Evolutionary conservation across 148 eudicot genomes (phyloP).

Genomic region (Euryodendron excelsum): DNA sequence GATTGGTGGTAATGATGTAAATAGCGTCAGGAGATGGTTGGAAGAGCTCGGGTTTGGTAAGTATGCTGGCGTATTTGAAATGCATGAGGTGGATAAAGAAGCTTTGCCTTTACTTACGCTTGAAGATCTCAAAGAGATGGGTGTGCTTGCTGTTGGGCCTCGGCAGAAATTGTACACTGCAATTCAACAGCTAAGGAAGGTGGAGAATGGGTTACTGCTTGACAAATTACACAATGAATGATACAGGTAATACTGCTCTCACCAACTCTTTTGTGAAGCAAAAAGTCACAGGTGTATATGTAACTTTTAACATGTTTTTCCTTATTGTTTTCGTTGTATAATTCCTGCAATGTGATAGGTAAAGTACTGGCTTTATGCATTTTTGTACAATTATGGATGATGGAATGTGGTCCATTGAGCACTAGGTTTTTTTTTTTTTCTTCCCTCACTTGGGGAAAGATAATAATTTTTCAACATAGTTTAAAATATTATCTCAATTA

Average conservation of each 20-base stretch:
- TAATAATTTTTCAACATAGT: background rate
- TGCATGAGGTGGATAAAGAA: constrained; percentile 24
- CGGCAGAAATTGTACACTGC: constrained; percentile 22
- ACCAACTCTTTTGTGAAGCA: background rate
- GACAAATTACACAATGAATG: background rate
- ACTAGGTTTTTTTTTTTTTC: background rate
- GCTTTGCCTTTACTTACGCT: constrained; percentile 22
- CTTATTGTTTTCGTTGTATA: background rate
- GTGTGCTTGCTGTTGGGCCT: constrained; percentile 22
- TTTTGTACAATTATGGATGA: background rate
- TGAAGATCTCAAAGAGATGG: constrained; percentile 27
- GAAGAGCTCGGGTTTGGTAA: constrained; percentile 22
- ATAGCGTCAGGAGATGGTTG: constrained; percentile 19
- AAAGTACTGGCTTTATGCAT: background rate
- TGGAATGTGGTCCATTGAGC: background rate
- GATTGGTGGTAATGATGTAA: background rate
- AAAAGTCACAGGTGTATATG: background rate
- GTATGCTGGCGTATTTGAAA: constrained; percentile 18
- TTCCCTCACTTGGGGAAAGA: background rate
- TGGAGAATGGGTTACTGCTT: background rate
- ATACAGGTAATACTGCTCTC: background rate
- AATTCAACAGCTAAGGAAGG: constrained; percentile 12
- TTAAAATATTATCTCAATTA: too few species aligned
- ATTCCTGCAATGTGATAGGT: background rate
- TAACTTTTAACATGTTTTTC: background rate